phyloP scores from a whole-genome alignment of 768 basidiomycete genomes.

The Strobilomyces echinocephalus region DNA sequence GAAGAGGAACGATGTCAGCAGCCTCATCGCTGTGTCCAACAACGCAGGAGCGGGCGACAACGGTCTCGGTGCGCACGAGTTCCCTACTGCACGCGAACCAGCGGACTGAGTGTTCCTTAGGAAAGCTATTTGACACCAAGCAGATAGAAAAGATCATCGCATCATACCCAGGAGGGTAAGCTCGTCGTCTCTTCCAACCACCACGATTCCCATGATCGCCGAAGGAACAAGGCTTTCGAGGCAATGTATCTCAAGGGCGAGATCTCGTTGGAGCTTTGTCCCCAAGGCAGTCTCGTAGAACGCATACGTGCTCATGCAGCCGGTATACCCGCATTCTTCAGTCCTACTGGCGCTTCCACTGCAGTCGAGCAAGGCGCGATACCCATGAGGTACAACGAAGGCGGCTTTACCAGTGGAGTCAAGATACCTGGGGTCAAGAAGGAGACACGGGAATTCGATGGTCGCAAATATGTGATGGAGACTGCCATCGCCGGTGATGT shows the following conservation, averaged over 20 bases:
- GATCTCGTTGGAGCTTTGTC: constrained; percentile 83
- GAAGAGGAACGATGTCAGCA: constrained; percentile 65
- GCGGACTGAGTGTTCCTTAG: constrained; percentile 34
- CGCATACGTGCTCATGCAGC: constrained; percentile 85
- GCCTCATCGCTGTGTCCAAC: constrained; percentile 82
- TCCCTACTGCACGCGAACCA: neutral
- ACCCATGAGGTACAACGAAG: constrained; percentile 72
- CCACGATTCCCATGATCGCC: neutral
- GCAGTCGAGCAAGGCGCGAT: constrained; percentile 78
- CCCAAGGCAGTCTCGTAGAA: constrained; percentile 88
- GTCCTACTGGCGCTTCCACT: constrained; percentile 83
- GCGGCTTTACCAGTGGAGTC: constrained; percentile 67
- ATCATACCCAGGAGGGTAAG: constrained; percentile 84
- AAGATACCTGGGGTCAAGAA: constrained; percentile 70
- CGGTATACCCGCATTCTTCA: constrained; percentile 92
- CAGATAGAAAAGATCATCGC: constrained; percentile 82
- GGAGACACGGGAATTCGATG: constrained; percentile 71
- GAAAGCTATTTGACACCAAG: constrained; percentile 65
- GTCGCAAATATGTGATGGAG: constrained; percentile 79
- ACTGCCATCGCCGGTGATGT: constrained; percentile 75
- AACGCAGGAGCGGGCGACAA: constrained; percentile 72
- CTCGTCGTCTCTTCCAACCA: constrained; percentile 2
- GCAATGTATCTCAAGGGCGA: constrained; percentile 72
- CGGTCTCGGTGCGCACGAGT: constrained; percentile 53
- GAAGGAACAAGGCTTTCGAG: constrained; percentile 84